Evolutionary conservation across 2,329 filamentous ascomycete species (phyloP), one percentile per base, ranked within the genome.

Genomic region (Talaromyces amestolkiae): DNA sequence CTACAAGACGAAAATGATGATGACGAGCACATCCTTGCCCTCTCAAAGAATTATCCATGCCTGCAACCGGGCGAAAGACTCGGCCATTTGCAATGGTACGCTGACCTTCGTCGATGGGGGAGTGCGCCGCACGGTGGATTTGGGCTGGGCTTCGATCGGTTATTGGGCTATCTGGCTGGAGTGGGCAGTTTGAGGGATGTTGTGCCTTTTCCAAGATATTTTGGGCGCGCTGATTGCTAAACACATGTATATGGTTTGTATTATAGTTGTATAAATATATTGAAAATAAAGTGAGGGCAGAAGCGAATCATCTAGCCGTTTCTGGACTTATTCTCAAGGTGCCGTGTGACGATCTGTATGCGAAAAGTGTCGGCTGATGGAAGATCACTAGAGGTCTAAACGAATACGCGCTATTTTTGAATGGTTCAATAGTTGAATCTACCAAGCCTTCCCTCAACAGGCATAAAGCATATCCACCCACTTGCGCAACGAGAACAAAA

Each of bases 81-180:
- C 65, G 80, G 80, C n/a, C 80, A 81, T 67, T 78, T 97, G 63
- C 86, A 89, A 70, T 97, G 93, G 93, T 97, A 97, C 75, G 82
- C 92, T 27, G 93, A 97, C 76, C 84, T 97, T 67, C 88, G 93
- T 67, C 88, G 90, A 70, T 97, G 92, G 86, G 93, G 93, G n/a
- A 93, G 90, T 70, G 91, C 92, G 64, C 92, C 92, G 41, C 93
- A 97, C 72, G 93, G 93, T 49, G 93, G 93, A 0, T 97, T 96
- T 75, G 93, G 93, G 2, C 77, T 97, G 65, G 93, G 93, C 9
- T 96, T 96, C 74, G 93, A 97, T 81, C 87, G 93, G 64, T 84
- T 97, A 68, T 78, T 97, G 71, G 89, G 90, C 73, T 97, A 96
- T 79, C 82, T 97, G 64, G 87, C 90, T 37, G 93, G 93, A 10